These are phyloP conservation scores for Lachnellula arida DNA, from an alignment of 2,329 filamentous ascomycete species.

Conservation along the genomic window DNA sequence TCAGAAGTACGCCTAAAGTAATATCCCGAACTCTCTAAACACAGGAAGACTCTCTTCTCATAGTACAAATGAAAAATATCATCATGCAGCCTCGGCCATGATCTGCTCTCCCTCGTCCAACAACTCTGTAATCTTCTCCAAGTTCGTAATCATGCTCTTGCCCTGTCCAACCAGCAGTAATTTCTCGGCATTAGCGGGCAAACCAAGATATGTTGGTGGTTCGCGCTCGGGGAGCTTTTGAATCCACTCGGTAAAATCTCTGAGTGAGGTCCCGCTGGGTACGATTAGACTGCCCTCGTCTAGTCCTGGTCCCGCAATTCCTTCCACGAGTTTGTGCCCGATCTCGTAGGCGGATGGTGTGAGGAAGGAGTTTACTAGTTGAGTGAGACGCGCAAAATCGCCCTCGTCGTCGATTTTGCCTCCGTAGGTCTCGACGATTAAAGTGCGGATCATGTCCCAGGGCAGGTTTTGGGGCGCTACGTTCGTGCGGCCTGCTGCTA, in stretches of 20 bases:
- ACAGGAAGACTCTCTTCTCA: conserved; percentile 12
- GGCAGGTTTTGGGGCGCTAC: conserved; percentile 90
- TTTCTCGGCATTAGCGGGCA: conserved; percentile 96
- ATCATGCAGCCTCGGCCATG: conserved; percentile 56
- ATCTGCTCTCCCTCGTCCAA: conserved; percentile 92
- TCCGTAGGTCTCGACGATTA: conserved; percentile 92
- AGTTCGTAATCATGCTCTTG: conserved; percentile 73
- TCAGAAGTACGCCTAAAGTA: conserved; percentile 2
- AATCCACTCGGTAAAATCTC: conserved; percentile 88
- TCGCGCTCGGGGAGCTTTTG: conserved; percentile 89
- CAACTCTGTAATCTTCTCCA: conserved; percentile 80
- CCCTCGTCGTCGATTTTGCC: conserved; percentile 92
- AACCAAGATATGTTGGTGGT: conserved; percentile 87
- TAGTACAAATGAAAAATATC: conserved; percentile 11
- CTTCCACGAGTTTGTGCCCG: conserved; percentile 81
- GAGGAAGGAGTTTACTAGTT: conserved; percentile 72
- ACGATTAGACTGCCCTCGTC: conserved; percentile 62
- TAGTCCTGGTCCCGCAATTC: conserved; percentile 34
- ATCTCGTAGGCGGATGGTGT: conserved; percentile 89
- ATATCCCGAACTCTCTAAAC: conserved; percentile 14
- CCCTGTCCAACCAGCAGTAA: conserved; percentile 85
- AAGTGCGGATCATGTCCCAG: conserved; percentile 89
- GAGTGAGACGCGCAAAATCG: conserved; percentile 70
- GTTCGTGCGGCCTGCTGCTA: conserved; percentile 82
- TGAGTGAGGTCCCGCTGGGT: conserved; percentile 74